Base-by-base conservation (phyloP, 257 asterid species). In the Jasminum sambac region DNA sequence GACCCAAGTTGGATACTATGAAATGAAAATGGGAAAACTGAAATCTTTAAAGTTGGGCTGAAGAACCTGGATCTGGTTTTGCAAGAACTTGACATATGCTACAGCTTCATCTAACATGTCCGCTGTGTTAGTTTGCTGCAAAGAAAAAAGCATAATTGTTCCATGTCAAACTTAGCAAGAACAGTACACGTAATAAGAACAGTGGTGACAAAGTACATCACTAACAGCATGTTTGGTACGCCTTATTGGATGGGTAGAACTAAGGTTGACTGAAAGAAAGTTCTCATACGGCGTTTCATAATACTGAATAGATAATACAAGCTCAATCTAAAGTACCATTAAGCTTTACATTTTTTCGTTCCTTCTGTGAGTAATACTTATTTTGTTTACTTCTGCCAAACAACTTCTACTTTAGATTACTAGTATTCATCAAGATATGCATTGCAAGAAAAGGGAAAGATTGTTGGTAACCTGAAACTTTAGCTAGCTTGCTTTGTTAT, bases 51-150 rank as follows among this genome's bases (percentile, higher is more conserved):
- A n/a, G n/a, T n/a, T n/a, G n/a, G n/a, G n/a, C n/a, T n/a, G n/a
- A n/a, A n/a, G 68, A 79, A 88, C 98, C 96, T 92, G 93, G 81
- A 90, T 92, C 83, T 90, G 93, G 59, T 70, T 86, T 84, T 92
- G 97, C 34, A 90, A 89, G 79, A 80, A 79, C 77, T 88, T 90
- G 70, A 90, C 98, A 69, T 92, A 92, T 66, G 87, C 88, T 25
- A 90, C 97, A 41, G 97, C 98, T 77, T 92, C 98, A 11, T 92
- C 98, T 74, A 92, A 87, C 98, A 90, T 90, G 88, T 92, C 97
- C n/a, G 97, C 93, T 0, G 98, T 92, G 87, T 90, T 92, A 2
- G 97, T 92, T 92, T 88, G 97, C 97, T 92, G 93, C 86, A 74
- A 41, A 39, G 63, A 41, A 24, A 78, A 72, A 78, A 72, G 58